These are phyloP conservation scores for Moniliophthora roreri DNA, from an alignment of 1,284 basidiomycete genomes.

Conservation along the genomic window DNA sequence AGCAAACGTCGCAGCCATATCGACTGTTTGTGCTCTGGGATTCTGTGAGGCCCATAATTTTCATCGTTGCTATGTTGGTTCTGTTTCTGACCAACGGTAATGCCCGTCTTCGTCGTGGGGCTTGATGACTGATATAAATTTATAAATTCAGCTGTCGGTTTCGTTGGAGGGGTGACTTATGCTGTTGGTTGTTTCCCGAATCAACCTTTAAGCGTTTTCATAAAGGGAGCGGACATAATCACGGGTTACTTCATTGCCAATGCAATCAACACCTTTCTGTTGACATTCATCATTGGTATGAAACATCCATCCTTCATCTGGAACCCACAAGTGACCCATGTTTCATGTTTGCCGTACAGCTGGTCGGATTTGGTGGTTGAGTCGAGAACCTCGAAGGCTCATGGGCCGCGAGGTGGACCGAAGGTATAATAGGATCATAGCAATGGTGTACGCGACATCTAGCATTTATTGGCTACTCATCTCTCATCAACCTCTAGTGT, in stretches of 20 bases:
- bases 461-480: background rate
- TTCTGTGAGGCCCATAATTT: background rate
- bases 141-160: background rate
- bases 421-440: slow-evolving; percentile 1
- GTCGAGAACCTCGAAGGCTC: background rate
- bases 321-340: background rate
- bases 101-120: background rate
- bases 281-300: slow-evolving; percentile 4
- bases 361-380: slow-evolving; percentile 8
- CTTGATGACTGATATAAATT: background rate
- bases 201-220: no score
- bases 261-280: background rate
- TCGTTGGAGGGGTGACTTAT: background rate
- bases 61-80: background rate
- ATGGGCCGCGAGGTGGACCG: background rate
- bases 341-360: background rate
- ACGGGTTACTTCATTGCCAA: slow-evolving; percentile 2
- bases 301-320: no score
- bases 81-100: background rate
- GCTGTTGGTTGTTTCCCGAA: no score
- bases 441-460: background rate
- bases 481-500: background rate
- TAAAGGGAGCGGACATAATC: background rate
- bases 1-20: no score
- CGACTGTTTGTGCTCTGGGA: background rate